Percentiles rank a stretch among this genome's conserved stretches.
Evolutionary conservation across 352 stramenopile genomes (phyloP).

Genomic region (Pilasporangium apinafurcum): DNA sequence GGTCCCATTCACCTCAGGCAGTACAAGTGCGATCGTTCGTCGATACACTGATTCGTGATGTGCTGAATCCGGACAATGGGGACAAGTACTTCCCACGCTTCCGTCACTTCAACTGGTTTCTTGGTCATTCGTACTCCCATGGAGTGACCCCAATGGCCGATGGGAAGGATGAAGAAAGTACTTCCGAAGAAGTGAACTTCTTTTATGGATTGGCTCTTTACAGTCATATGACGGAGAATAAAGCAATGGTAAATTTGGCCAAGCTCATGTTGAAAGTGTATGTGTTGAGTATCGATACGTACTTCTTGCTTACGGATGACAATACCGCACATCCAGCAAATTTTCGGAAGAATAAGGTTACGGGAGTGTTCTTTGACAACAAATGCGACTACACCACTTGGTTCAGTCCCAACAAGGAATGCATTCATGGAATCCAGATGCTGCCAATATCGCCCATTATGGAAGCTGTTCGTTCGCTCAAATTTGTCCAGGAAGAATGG

Average conservation of each 20-base stretch:
- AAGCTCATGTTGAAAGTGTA: conserved; percentile 61
- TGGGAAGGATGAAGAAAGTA: conserved; percentile 68
- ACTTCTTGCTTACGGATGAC: conserved; percentile 47
- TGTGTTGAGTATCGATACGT: conserved; percentile 50
- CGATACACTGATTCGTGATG: conserved; percentile 49
- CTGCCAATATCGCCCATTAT: conserved; percentile 53
- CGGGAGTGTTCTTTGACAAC: conserved; percentile 71
- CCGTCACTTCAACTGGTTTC: conserved; percentile 57
- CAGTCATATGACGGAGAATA: conserved; percentile 36
- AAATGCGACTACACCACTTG: conserved; percentile 72
- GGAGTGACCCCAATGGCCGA: conserved; percentile 64
- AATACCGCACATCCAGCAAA: conserved; percentile 34
- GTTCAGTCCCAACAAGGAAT: conserved; percentile 69
- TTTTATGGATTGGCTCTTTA: conserved; percentile 56
- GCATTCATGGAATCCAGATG: conserved; percentile 79
- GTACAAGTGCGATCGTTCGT: conserved; percentile 30
- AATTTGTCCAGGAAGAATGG: conserved; percentile 61
- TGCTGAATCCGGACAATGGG: conserved; percentile 20
- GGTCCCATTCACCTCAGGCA: conserved; percentile 24
- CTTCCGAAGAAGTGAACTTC: conserved; percentile 67
- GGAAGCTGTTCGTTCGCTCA: conserved; percentile 20
- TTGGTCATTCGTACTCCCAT: conserved; percentile 64
- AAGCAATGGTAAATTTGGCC: conserved; percentile 19
- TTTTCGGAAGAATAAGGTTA: conserved; percentile 67
- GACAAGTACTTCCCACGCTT: conserved; percentile 52